phyloP scores from a whole-genome alignment of 345 rosid genomes.

The Euphorbia tirucalli region DNA sequence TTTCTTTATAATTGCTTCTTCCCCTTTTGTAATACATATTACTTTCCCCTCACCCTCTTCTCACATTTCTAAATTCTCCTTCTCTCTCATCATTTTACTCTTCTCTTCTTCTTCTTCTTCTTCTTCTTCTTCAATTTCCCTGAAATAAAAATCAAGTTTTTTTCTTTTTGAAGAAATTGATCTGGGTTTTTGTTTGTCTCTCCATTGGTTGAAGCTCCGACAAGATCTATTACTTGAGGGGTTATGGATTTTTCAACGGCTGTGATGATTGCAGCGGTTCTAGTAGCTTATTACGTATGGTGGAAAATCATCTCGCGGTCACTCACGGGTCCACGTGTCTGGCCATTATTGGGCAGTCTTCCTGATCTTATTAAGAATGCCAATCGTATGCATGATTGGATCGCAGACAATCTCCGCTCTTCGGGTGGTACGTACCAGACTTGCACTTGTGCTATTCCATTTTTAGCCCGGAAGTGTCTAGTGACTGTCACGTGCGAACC shows the following conservation, averaged over 20 bases:
- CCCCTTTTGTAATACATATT: neutral
- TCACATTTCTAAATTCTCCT: neutral
- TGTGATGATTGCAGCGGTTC: conserved; percentile 26
- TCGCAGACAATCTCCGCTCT: conserved; percentile 42
- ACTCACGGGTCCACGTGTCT: conserved; percentile 41
- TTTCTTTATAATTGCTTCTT: neutral
- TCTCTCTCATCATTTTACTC: neutral
- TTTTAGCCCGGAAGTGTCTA: conserved; percentile 41
- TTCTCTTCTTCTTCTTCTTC: neutral
- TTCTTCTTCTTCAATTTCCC: neutral
- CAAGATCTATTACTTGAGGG: neutral
- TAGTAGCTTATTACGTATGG: conserved; percentile 36
- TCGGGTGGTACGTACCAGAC: conserved; percentile 51
- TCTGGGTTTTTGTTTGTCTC: neutral
- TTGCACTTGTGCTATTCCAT: conserved; percentile 34
- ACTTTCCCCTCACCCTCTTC: neutral
- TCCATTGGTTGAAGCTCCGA: neutral
- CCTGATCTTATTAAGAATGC: conserved; percentile 34
- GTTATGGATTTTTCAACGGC: conserved; percentile 34
- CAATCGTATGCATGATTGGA: conserved; percentile 45
- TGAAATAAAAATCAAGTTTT: neutral
- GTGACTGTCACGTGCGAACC: conserved; percentile 59
- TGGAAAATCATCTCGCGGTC: conserved; percentile 31
- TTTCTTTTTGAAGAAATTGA: neutral
- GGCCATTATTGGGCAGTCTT: conserved; percentile 49